phyloP scores from a whole-genome alignment of 306 rosid species.

The Bauhinia variegata region DNA sequence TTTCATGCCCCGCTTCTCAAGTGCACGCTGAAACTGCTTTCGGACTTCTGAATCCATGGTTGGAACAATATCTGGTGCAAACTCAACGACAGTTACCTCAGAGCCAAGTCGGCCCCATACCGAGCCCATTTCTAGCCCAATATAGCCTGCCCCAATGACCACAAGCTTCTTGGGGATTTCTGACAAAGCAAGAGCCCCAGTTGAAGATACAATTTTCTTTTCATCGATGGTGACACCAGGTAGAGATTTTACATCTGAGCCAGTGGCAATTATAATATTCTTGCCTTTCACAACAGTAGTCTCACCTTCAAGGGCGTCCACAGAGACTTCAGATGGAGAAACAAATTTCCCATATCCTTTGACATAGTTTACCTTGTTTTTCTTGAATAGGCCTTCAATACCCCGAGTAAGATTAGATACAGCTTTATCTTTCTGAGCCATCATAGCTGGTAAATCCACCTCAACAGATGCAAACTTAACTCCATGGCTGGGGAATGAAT shows the following conservation, averaged over 20 bases:
- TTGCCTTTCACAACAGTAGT: conserved; percentile 83
- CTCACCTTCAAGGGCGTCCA: conserved; percentile 73
- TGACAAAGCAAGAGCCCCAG: conserved; percentile 86
- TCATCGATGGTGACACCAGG: conserved; percentile 92
- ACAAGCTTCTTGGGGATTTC: conserved; percentile 90
- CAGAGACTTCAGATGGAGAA: conserved; percentile 91
- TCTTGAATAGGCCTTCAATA: conserved; percentile 95
- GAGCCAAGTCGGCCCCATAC: conserved; percentile 98
- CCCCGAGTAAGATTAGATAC: conserved; percentile 84
- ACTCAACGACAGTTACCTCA: conserved; percentile 91
- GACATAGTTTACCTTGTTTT: conserved; percentile 93
- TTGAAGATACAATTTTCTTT: conserved; percentile 91
- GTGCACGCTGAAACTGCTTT: conserved; percentile 91
- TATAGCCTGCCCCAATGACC: conserved; percentile 97
- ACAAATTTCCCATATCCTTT: conserved; percentile 87
- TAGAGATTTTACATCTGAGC: conserved; percentile 92
- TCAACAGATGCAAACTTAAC: conserved; percentile 81
- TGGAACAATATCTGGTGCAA: conserved; percentile 90
- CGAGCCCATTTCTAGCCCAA: conserved; percentile 98
- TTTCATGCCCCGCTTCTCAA: conserved; percentile 97
- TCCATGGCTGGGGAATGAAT: conserved; percentile 81
- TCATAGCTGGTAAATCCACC: conserved; percentile 93
- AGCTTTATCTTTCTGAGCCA: conserved; percentile 90
- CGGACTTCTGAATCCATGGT: conserved; percentile 90
- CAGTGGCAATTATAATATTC: conserved; percentile 88